Conservation (phyloP, 1,139 yeast genomes). For the Blastobotrys apis region DNA sequence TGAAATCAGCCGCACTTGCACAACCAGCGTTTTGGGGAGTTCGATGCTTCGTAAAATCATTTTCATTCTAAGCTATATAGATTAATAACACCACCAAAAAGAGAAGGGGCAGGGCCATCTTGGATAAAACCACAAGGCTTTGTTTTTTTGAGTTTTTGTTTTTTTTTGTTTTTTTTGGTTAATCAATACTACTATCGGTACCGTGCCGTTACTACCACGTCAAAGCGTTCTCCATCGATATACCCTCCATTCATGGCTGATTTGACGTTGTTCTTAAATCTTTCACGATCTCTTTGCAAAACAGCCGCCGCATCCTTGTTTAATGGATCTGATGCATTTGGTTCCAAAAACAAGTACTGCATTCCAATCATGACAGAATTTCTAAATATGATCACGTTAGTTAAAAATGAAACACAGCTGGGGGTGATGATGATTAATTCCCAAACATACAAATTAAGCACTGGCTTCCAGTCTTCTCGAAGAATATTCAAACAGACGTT, state of each 20-base stretch:
- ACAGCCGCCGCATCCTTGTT: conserved; percentile 81
- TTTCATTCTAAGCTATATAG: too few relatives aligned
- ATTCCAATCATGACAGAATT: conserved; percentile 82
- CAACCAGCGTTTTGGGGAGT: too few relatives aligned
- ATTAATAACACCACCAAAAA: too few relatives aligned
- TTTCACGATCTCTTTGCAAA: conserved; percentile 52
- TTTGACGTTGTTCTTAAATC: conserved; percentile 57
- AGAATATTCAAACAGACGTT: conserved; percentile 87
- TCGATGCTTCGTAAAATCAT: too few relatives aligned
- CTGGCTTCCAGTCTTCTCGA: conserved; percentile 97
- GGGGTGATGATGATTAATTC: too few relatives aligned
- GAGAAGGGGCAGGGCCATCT: too few relatives aligned
- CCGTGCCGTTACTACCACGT: conserved; percentile 50
- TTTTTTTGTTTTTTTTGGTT: too few relatives aligned
- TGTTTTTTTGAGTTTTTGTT: too few relatives aligned
- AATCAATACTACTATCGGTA: too few relatives aligned
- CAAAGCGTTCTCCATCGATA: conserved; percentile 59
- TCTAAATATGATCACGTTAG: neutral
- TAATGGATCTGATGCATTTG: conserved; percentile 88
- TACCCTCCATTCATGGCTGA: conserved; percentile 69
- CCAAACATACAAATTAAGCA: conserved; percentile 50
- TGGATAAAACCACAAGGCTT: too few relatives aligned
- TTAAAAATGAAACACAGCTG: neutral
- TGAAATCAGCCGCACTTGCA: too few relatives aligned
- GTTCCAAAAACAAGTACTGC: conserved; percentile 80